Evolutionary conservation across 306 rosid genomes (phyloP), one percentile per base, ranked within the genome.

Genomic region (Rosa chinensis): DNA sequence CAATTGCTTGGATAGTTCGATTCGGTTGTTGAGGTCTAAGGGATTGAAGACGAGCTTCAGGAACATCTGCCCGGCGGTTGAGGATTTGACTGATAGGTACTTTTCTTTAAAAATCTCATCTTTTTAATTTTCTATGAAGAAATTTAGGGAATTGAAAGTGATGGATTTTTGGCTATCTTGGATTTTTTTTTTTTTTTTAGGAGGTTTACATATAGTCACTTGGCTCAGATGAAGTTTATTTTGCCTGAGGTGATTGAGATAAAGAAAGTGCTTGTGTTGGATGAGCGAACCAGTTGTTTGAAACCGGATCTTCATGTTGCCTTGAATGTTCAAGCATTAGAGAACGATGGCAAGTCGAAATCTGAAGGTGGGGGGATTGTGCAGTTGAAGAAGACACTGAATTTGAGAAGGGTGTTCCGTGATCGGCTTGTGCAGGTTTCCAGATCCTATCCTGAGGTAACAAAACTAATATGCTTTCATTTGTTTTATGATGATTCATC

Each of bases 191-290:
- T n/a, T n/a, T 2, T 56, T 2, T 12, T 32, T 76, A 92, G 98
- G 98, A 94, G 95, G 82, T 94, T 94, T 85, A 89, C 94, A 0
- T 82, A 81, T 47, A 25, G 74, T 48, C 92, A 92, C 86, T 73
- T 94, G 80, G 98, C 97, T 43, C 93, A 94, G 75, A 67, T 94
- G 88, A 92, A 90, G 83, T 89, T 79, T 69, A 77, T 92, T 40
- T 85, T 92, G 25, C 93, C 89, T n/a, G 92, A 91, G 86, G 98
- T 82, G 21, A 80, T 94, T 72, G 88, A 42, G 81, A 67, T 88
- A 21, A 87, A 89, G 87, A 91, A 80, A 75, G 35, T 87, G 17
- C 72, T 84, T 2, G 75, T 82, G 73, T 80, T 78, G 48, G 93
- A 92, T 59, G 94, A 91, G 78, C 75, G 72, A 55, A 86, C 89